Evolutionary conservation across 768 basidiomycete species (phyloP).

Genomic region (Chalciporus chontae): DNA sequence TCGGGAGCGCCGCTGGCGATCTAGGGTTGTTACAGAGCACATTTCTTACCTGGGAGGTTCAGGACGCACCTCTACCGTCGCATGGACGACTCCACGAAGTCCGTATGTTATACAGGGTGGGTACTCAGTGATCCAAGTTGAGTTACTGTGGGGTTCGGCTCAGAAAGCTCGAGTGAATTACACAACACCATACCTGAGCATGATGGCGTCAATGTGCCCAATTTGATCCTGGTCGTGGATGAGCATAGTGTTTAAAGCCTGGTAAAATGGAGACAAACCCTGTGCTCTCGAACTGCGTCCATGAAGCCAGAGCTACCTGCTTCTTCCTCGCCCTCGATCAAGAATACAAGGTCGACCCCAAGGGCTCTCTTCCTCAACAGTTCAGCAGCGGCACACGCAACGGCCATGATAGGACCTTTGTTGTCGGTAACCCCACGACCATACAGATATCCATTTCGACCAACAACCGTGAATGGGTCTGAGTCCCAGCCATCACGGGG

Average conservation of each 20-base stretch:
- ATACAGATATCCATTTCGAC: conserved; percentile 85
- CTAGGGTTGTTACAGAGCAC: conserved; percentile 30
- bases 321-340: conserved; percentile 97
- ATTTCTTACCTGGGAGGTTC: not conserved
- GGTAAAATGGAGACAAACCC: conserved; percentile 42
- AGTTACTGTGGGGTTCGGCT: conserved; percentile 57
- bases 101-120: conserved; percentile 95
- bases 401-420: conserved; percentile 92
- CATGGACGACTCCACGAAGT: conserved; percentile 89
- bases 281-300: conserved; percentile 70
- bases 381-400: conserved; percentile 85
- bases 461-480: conserved; percentile 78
- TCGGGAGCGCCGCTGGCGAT: conserved; percentile 74
- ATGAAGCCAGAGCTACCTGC: conserved; percentile 86
- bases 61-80: conserved; percentile 59
- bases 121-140: conserved; percentile 93
- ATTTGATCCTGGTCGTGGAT: conserved; percentile 61
- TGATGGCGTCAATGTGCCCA: conserved; percentile 83
- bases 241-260: not conserved
- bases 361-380: conserved; percentile 69
- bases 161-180: not conserved
- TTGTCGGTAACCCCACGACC: conserved; percentile 92
- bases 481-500: conserved; percentile 71
- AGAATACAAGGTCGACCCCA: conserved; percentile 81
- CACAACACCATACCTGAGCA: conserved; percentile 60